Percentiles rank a stretch among this genome's conserved stretches.
Evolutionary conservation across 106 monocot genomes (phyloP).

Genomic region (Posidonia australis): DNA sequence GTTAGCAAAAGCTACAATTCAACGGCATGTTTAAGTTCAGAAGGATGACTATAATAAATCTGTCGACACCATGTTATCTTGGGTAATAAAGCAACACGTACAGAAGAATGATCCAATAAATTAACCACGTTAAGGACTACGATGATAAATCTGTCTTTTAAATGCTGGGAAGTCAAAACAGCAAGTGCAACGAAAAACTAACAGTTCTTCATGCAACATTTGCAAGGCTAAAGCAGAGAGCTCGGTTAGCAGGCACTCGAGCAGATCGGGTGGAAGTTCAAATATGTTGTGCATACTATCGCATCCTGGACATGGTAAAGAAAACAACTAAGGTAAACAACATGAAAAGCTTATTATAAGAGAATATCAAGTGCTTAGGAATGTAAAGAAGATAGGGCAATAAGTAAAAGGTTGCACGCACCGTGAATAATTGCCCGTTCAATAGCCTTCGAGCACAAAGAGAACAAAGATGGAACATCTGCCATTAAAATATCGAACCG

Average conservation of each 20-base stretch:
- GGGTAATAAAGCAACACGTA: too few species aligned
- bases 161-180: too few species aligned
- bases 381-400: background rate
- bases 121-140: too few species aligned
- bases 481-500: constrained; percentile 5
- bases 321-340: background rate
- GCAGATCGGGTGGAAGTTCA: constrained; percentile 31
- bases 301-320: constrained; percentile 10
- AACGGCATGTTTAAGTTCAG: too few species aligned
- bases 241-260: constrained; percentile 21
- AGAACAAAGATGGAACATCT: constrained; percentile 25
- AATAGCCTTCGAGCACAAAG: constrained; percentile 22
- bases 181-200: too few species aligned
- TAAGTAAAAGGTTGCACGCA: background rate
- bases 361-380: background rate
- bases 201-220: constrained; percentile 24
- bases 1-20: too few species aligned
- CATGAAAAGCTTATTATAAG: background rate
- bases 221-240: constrained; percentile 35
- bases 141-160: too few species aligned
- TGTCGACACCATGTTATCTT: too few species aligned
- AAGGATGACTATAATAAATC: too few species aligned
- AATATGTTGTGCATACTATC: constrained; percentile 19
- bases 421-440: background rate
- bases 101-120: too few species aligned